Evolutionary conservation across 1,139 yeast genomes (phyloP).

Genomic region (Hansenula sp.): DNA sequence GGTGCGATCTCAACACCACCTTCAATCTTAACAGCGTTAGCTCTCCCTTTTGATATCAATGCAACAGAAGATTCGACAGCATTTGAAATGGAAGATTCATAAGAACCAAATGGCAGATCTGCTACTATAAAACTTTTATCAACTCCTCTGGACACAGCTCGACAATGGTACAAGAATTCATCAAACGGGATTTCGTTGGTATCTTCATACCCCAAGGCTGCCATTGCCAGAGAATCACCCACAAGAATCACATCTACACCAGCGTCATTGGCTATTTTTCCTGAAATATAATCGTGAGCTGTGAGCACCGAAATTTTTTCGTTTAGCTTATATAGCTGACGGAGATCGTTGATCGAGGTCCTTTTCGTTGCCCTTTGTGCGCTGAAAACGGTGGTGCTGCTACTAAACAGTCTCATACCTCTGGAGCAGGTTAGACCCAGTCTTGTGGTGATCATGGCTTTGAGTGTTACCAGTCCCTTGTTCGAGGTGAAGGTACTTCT

Average conservation of each 20-base stretch:
- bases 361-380: constrained; percentile 19
- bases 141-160: constrained; percentile 73
- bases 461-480: no score
- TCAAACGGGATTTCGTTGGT: constrained; percentile 73
- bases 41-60: constrained; percentile 55
- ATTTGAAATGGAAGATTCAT: constrained; percentile 58
- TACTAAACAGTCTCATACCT: background rate
- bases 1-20: constrained; percentile 60
- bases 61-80: constrained; percentile 63
- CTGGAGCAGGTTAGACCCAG: background rate
- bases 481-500: no score
- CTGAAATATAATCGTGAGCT: constrained; percentile 84
- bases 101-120: constrained; percentile 87
- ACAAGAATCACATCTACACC: constrained; percentile 68
- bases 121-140: constrained; percentile 66
- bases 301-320: constrained; percentile 74
- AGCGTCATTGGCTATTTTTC: constrained; percentile 63
- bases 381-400: background rate
- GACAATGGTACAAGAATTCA: constrained; percentile 67
- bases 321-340: constrained; percentile 33
- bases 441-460: background rate
- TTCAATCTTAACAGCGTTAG: constrained; percentile 83
- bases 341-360: constrained; percentile 39
- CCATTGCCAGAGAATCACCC: constrained; percentile 95
- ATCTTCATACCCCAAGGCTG: constrained; percentile 74